phyloP scores from a whole-genome alignment of 306 rosid genomes.

The Chamaecrista fasciculata region DNA sequence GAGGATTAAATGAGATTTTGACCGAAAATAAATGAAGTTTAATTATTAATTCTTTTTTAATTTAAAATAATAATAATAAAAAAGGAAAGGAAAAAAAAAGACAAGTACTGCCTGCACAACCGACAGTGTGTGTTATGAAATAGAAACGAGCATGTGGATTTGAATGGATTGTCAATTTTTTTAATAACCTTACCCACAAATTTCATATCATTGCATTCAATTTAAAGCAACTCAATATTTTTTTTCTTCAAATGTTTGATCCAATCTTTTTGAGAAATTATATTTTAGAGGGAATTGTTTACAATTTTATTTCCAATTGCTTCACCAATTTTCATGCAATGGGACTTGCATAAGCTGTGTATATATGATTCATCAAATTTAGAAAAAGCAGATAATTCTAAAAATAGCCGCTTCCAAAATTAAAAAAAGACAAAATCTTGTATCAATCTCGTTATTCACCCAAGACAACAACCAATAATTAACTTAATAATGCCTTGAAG shows the following conservation, averaged over 20 bases:
- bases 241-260: no score
- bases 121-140: background rate
- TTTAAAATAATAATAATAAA: no score
- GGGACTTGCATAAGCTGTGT: no score
- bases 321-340: no score
- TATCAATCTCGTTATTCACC: slow-evolving; percentile 26
- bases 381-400: slow-evolving; percentile 5
- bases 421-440: slow-evolving; percentile 17
- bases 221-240: background rate
- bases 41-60: no score
- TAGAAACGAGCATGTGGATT: background rate
- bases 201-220: background rate
- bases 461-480: background rate
- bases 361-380: no score
- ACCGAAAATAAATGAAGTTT: no score
- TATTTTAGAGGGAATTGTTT: no score
- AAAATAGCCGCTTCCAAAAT: slow-evolving; percentile 4
- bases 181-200: background rate
- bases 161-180: background rate
- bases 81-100: background rate
- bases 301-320: no score
- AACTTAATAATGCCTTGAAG: no score
- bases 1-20: no score
- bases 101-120: background rate
- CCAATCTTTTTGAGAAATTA: no score